Evolutionary conservation across 116 monocot species (phyloP).

Genomic region (Papilionanthe hybrid): DNA sequence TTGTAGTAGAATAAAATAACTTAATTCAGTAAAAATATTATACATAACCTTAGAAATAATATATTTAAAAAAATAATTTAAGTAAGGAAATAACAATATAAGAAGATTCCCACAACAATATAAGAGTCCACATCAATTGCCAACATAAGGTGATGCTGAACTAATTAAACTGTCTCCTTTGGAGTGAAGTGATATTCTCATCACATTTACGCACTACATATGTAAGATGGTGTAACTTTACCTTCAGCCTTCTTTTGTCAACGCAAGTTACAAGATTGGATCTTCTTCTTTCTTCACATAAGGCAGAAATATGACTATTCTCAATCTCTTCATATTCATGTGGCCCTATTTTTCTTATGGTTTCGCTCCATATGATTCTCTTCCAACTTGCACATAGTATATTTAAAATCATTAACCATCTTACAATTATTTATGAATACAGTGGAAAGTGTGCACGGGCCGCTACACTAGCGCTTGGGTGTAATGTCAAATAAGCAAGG

Average conservation of each 20-base stretch:
- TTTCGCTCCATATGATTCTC: no score
- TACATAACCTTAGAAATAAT: conserved; percentile 1
- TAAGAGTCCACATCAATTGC: not conserved
- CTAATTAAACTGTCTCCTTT: not conserved
- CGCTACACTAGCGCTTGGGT: no score
- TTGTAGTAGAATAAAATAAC: not conserved
- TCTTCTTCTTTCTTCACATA: no score
- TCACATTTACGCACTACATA: not conserved
- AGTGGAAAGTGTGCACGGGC: no score
- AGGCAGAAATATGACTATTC: no score
- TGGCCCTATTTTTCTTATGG: not conserved
- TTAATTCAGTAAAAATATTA: not conserved
- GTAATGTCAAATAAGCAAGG: no score
- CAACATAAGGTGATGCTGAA: not conserved
- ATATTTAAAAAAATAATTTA: not conserved
- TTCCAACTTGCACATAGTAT: not conserved
- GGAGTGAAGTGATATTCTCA: not conserved
- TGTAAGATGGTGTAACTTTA: not conserved
- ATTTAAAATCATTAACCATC: not conserved
- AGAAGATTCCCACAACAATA: not conserved
- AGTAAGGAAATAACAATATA: not conserved
- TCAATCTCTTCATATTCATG: no score
- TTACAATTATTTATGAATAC: no score
- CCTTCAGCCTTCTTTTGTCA: not conserved
- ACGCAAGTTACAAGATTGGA: not conserved